A percentile compares a stretch with the other conserved stretches of the same genome.
These are phyloP conservation scores for Microbotryum scabiosae DNA, from an alignment of 1,284 basidiomycete genomes.

Conservation along the genomic window DNA sequence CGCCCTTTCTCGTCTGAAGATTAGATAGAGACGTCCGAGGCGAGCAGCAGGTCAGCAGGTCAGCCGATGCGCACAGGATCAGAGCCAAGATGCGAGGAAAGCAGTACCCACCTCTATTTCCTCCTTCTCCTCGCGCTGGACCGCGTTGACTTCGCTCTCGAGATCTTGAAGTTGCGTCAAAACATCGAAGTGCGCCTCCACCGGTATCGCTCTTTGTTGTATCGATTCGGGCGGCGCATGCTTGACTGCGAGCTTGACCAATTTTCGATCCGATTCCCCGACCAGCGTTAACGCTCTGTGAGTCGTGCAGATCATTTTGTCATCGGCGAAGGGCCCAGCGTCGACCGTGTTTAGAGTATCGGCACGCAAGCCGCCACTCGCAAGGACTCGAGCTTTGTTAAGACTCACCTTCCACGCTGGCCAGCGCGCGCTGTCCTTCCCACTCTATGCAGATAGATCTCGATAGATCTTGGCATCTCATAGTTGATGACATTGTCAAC, in stretches of 20 bases:
- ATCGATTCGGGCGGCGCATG: slow-evolving; percentile 74
- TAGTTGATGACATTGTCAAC: slow-evolving; percentile 56
- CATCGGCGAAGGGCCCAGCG: neutral
- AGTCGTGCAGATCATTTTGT: neutral
- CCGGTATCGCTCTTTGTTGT: slow-evolving; percentile 77
- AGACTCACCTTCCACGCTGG: slow-evolving; percentile 68
- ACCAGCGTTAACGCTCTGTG: slow-evolving; percentile 84
- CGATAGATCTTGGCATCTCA: slow-evolving; percentile 89
- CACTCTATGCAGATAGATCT: slow-evolving; percentile 92
- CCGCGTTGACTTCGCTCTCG: slow-evolving; percentile 69
- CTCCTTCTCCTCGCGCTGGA: slow-evolving; percentile 88
- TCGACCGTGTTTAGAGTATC: too few species aligned
- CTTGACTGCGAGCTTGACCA: slow-evolving; percentile 94
- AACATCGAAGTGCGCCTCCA: slow-evolving; percentile 69
- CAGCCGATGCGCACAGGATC: neutral
- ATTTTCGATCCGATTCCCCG: slow-evolving; percentile 89
- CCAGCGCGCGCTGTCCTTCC: slow-evolving; percentile 95
- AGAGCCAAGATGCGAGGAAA: neutral
- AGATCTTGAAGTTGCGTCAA: slow-evolving; percentile 59
- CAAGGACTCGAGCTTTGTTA: slow-evolving; percentile 2
- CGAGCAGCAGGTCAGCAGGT: too few species aligned
- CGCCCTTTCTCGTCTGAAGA: slow-evolving; percentile 68
- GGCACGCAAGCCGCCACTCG: neutral
- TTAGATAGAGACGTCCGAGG: slow-evolving; percentile 3
- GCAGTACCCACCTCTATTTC: slow-evolving; percentile 65